Evolutionary conservation across 2,329 filamentous ascomycete genomes (phyloP).

Genomic region (Hypoxylon sp.): DNA sequence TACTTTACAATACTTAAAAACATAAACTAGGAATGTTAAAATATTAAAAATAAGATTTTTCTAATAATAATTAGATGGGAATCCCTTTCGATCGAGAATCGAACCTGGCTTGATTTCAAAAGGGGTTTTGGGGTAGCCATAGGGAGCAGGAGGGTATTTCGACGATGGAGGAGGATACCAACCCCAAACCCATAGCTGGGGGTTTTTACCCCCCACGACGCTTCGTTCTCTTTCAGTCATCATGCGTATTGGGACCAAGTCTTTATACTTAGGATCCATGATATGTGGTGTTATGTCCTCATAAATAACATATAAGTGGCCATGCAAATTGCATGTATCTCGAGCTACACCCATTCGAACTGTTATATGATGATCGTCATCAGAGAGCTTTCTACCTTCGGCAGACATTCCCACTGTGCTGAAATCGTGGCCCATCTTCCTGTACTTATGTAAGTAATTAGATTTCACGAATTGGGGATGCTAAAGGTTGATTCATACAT

Average conservation of each 20-base stretch:
- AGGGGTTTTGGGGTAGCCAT: not conserved
- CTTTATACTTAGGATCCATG: too few species aligned
- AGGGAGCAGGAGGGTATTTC: not conserved
- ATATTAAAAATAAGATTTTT: too few species aligned
- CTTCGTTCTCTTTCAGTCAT: not conserved
- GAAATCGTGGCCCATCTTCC: not conserved
- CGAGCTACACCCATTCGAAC: not conserved
- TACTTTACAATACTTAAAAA: too few species aligned
- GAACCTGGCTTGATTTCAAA: not conserved
- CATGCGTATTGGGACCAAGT: constrained; percentile 9
- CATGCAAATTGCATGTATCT: not conserved
- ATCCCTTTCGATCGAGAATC: not conserved
- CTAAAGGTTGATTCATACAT: too few species aligned
- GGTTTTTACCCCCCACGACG: not conserved
- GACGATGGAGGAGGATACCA: not conserved
- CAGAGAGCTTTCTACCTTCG: not conserved
- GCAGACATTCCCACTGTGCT: not conserved
- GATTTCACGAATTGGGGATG: too few species aligned
- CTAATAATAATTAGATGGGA: not conserved
- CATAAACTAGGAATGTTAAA: too few species aligned
- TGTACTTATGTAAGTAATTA: too few species aligned
- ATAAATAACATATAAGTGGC: constrained; percentile 1
- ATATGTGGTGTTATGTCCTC: not conserved
- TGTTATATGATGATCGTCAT: constrained; percentile 5
- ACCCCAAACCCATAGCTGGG: constrained; percentile 3